Evolutionary conservation across 75 land plant genomes (phyloP).

Genomic region (Cunninghamia lanceolata): DNA sequence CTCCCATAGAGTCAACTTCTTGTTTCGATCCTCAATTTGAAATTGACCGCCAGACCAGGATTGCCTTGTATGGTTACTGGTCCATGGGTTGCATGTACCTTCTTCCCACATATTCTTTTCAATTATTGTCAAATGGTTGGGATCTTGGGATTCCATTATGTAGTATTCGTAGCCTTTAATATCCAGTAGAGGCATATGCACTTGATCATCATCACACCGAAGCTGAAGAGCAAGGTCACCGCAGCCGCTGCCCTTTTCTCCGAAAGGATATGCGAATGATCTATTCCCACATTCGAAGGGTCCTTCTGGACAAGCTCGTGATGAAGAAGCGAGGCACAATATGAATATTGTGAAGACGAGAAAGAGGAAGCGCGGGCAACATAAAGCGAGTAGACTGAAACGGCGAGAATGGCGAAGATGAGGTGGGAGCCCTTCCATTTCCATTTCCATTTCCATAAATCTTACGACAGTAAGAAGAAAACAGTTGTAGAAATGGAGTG

Average conservation of each 20-base stretch:
- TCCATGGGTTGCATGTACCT: too few species aligned
- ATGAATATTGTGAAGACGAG: neutral
- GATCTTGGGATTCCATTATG: too few species aligned
- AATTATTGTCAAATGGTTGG: too few species aligned
- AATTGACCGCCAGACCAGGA: too few species aligned
- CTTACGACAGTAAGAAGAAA: neutral
- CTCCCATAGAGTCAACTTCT: too few species aligned
- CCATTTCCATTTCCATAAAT: neutral
- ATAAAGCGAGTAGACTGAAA: neutral
- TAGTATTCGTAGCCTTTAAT: neutral
- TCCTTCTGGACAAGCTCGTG: neutral
- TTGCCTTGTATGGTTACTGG: too few species aligned
- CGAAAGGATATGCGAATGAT: neutral
- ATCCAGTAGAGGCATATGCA: neutral
- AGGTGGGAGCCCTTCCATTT: neutral
- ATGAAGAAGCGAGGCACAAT: neutral
- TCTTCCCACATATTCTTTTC: too few species aligned
- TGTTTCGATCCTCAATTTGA: too few species aligned
- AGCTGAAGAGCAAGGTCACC: too few species aligned
- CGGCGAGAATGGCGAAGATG: neutral
- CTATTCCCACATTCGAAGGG: neutral
- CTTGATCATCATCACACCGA: too few species aligned
- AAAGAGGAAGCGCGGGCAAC: neutral
- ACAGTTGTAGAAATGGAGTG: neutral
- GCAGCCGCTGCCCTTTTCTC: neutral